A percentile compares a stretch with the other conserved stretches of the same genome.
Evolutionary conservation across 768 basidiomycete species (phyloP).

Genomic region (Leucosporidium creatinivorum): DNA sequence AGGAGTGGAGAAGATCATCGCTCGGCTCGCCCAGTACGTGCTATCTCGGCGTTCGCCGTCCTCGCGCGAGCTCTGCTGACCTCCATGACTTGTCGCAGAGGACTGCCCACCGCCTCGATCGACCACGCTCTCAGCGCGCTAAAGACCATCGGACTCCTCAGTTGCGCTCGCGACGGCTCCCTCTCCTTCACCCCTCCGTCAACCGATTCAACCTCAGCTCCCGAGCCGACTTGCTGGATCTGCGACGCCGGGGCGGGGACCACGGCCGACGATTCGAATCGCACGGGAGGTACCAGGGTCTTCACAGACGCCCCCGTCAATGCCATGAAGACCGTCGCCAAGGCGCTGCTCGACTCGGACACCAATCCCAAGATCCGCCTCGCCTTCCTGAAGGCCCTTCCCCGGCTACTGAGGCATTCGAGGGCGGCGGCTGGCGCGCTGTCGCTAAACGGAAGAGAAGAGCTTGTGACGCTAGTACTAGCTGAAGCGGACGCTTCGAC

Average conservation of each 20-base stretch:
- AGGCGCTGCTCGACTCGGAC: neutral
- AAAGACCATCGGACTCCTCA: conserved; percentile 14
- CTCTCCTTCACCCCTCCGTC: neutral
- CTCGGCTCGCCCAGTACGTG: conserved; percentile 8
- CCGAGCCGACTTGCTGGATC: conserved; percentile 2
- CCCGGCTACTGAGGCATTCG: conserved; percentile 14
- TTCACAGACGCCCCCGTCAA: conserved; percentile 6
- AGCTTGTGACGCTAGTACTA: neutral
- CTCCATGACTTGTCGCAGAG: neutral
- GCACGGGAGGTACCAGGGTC: neutral
- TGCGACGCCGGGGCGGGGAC: conserved; percentile 7
- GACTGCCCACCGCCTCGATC: neutral
- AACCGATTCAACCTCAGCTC: neutral
- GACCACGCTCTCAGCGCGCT: neutral
- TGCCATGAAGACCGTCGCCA: neutral
- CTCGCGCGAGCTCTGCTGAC: neutral
- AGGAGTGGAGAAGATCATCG: conserved; percentile 5
- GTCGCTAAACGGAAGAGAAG: neutral
- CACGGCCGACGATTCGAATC: neutral
- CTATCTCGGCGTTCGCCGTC: neutral
- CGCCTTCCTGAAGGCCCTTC: neutral
- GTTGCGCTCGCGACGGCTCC: conserved; percentile 15
- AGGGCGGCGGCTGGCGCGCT: neutral
- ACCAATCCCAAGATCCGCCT: conserved; percentile 5
- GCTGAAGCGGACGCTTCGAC: conserved; percentile 7